Percentiles rank a stretch among this genome's conserved stretches.
These are phyloP conservation scores for Apiospora rasikravindrae DNA, from an alignment of 2,329 filamentous ascomycete species.

Conservation along the genomic window DNA sequence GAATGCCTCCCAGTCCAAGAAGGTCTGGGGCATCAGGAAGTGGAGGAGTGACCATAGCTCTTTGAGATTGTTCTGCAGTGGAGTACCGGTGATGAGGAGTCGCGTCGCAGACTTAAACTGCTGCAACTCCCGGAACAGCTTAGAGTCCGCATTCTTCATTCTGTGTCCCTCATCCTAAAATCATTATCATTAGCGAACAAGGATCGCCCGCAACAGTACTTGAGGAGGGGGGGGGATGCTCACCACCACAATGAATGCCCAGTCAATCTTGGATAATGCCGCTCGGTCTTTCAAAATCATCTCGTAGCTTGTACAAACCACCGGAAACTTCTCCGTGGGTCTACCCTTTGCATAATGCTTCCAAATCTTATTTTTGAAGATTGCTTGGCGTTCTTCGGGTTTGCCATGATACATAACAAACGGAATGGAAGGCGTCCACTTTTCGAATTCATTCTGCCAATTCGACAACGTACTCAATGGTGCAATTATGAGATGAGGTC, in stretches of 20 bases:
- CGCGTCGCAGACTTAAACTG: slow-evolving; percentile 96
- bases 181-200: slow-evolving; percentile 85
- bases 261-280: slow-evolving; percentile 80
- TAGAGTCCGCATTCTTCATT: slow-evolving; percentile 98
- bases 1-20: slow-evolving; percentile 91
- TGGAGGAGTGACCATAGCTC: slow-evolving; percentile 98
- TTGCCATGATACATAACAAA: slow-evolving; percentile 98
- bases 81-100: slow-evolving; percentile 95
- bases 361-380: slow-evolving; percentile 76
- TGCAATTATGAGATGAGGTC: slow-evolving; percentile 95
- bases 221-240: slow-evolving; percentile 35
- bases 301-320: slow-evolving; percentile 91
- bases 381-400: slow-evolving; percentile 75
- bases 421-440: slow-evolving; percentile 89
- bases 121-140: slow-evolving; percentile 90
- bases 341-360: slow-evolving; percentile 70
- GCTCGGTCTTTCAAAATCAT: slow-evolving; percentile 92
- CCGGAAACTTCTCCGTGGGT: slow-evolving; percentile 96
- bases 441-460: slow-evolving; percentile 98
- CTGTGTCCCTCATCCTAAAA: slow-evolving; percentile 99
- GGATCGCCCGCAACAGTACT: slow-evolving; percentile 65
- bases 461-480: slow-evolving; percentile 96
- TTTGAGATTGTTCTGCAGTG: slow-evolving; percentile 93
- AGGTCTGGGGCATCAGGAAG: slow-evolving; percentile 93
- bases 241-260: slow-evolving; percentile 97